Conservation (phyloP, 2,329 filamentous ascomycete species). For the Pseudocercospora pini-densiflorae region DNA sequence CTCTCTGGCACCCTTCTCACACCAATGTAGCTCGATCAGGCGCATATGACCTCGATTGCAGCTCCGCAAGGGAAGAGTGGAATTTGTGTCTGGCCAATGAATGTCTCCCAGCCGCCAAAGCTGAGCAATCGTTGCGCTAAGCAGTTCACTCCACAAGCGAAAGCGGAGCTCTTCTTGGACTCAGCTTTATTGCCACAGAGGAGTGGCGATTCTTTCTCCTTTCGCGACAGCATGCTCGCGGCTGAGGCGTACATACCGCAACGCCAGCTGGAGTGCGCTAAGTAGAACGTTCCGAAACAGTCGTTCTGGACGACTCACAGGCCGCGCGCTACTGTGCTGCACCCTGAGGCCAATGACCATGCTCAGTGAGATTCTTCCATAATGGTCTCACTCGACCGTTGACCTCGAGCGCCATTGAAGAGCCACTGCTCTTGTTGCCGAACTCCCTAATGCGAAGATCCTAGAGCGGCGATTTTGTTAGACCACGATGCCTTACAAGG, state of each 20-base stretch:
- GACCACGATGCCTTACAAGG: slow-evolving; percentile 31
- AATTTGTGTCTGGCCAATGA: slow-evolving; percentile 18
- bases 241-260: slow-evolving; percentile 28
- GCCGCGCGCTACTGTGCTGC: slow-evolving; percentile 22
- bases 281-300: slow-evolving; percentile 20
- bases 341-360: slow-evolving; percentile 31
- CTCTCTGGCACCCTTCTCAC: neutral
- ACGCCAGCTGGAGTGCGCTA: slow-evolving; percentile 22
- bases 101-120: neutral
- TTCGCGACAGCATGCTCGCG: slow-evolving; percentile 21
- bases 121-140: slow-evolving; percentile 12
- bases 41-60: slow-evolving; percentile 14
- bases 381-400: slow-evolving; percentile 26
- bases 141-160: slow-evolving; percentile 13
- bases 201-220: slow-evolving; percentile 25
- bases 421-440: slow-evolving; percentile 28
- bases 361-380: slow-evolving; percentile 22
- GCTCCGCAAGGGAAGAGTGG: slow-evolving; percentile 19
- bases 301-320: slow-evolving; percentile 19
- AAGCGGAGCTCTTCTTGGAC: slow-evolving; percentile 16
- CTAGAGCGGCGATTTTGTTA: slow-evolving; percentile 24
- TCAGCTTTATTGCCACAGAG: slow-evolving; percentile 28
- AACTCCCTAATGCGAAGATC: slow-evolving; percentile 27
- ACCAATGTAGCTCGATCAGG: slow-evolving; percentile 1
- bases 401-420: slow-evolving; percentile 31